A percentile compares a stretch with the other conserved stretches of the same genome.
Conservation (phyloP, 495 filamentous ascomycete species). For the Penicillium ucsense region DNA sequence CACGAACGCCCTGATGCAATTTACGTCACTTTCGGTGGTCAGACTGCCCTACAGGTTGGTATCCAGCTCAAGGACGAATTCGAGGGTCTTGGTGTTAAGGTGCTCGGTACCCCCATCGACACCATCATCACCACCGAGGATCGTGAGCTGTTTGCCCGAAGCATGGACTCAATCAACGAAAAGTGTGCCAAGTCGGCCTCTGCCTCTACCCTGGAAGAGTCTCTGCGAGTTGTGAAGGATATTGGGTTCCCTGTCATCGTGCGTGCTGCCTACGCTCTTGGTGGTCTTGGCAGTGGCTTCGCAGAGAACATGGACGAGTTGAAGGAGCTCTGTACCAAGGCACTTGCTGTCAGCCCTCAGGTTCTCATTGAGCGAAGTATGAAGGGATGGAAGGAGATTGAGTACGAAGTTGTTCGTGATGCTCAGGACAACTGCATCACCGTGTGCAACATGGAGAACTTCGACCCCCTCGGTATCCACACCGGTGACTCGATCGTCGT, state of each 20-base stretch:
- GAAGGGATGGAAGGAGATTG: constrained; percentile 99
- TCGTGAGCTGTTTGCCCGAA: constrained; percentile 89
- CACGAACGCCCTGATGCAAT: constrained; percentile 93
- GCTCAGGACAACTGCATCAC: constrained; percentile 97
- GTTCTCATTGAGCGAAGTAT: constrained; percentile 95
- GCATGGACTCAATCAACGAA: constrained; percentile 97
- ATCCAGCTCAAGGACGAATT: constrained; percentile 97
- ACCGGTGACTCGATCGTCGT: constrained; percentile 98
- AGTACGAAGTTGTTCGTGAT: constrained; percentile 97
- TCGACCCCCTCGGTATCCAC: constrained; percentile 95
- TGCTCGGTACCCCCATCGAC: constrained; percentile 91
- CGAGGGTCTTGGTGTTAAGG: constrained; percentile 77
- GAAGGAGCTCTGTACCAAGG: constrained; percentile 84
- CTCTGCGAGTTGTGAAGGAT: constrained; percentile 67
- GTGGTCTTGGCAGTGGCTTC: constrained; percentile 92
- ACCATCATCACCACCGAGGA: constrained; percentile 98
- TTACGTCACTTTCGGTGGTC: constrained; percentile 93
- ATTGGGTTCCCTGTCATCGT: constrained; percentile 97
- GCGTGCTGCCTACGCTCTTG: constrained; percentile 89
- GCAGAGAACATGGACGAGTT: constrained; percentile 84
- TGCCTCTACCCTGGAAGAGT: constrained; percentile 78
- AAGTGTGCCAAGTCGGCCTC: constrained; percentile 97
- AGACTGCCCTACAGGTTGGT: constrained; percentile 89
- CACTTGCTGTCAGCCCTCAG: constrained; percentile 90
- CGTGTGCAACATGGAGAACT: constrained; percentile 99